Base-by-base conservation (phyloP, 768 basidiomycete species). In the Leucogyrophana mollusca region DNA sequence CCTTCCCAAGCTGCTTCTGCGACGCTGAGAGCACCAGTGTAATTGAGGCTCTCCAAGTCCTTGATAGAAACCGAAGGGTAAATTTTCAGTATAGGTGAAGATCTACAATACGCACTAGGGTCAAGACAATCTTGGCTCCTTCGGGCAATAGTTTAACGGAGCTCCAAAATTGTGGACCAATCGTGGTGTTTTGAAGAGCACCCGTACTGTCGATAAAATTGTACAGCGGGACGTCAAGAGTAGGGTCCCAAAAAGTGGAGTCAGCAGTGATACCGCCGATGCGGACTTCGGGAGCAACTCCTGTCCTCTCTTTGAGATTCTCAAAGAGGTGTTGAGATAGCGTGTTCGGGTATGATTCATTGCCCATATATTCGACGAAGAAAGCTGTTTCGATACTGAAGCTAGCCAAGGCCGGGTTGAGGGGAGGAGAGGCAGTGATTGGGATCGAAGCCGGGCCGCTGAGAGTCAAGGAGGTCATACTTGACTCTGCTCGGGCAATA, bases 301-400 rank as follows among this genome's bases (percentile, higher is more conserved):
- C 73, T 17, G 75, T 72, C 14, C 77, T 71, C 16, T 61, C 59
- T 37, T 66, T 66, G 17, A 80, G 56, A 50, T 78, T 77, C 40
- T 73, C 64, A 18, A 80, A 65, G 25, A 79, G 56, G 37, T 70
- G 68, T 36, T 63, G 62, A 3, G 76, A 74, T 9, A 78, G 56
- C 4, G 54, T 51, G 51, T 78, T 79, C 1, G 76, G 75, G 42
- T 57, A 49, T 18, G 71, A 63, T 7, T 51, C 53, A 49, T 79
- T 79, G 7, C 77, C 78, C 9, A 77, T 54, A 50, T 71, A 79
- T 46, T 71, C 71, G 42, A 75, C 74, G 46, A 79, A 77, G 51
- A 74, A 78, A 1, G 76, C 77, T 0, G 74, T 79, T 60, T 80
- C 77, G 40, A 80, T 73, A 51, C 76, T 78, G 60, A 79, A 79